Base-by-base conservation (phyloP, 2,329 filamentous ascomycete genomes). In the Colletotrichum sp. region DNA sequence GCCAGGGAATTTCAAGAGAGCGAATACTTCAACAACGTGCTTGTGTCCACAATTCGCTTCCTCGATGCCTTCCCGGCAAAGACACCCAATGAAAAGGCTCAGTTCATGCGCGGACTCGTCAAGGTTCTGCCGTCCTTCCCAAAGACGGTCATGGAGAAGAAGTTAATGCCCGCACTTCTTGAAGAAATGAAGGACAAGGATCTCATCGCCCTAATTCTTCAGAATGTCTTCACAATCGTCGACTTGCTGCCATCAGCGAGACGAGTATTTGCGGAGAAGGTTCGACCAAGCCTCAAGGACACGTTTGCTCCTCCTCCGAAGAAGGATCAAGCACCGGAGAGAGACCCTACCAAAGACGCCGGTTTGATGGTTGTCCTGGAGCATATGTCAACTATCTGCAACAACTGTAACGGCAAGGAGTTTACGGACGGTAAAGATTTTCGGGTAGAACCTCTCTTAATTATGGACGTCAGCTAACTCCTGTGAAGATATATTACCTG, bases 11-110 rank as follows among this genome's bases (percentile, higher is more conserved):
- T 99, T 80, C 97, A 99, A 82, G 92, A 98, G 84, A 98, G 96
- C 81, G 93, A 95, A 79, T 99, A 98, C 83, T 99, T 99, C 83
- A 96, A 99, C 85, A 99, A 99, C 81, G 95, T 99, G 62, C 89
- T 99, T 6, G 95, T 99, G 26, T 98, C 96, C 0, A 98, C 97
- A 0, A 98, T 99, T 77, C 95, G 97, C 15, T 99, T 99, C 82
- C 88, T 99, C 30, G 97, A 99, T 80, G 91, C 93, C 0, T 92
- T 99, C 75, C 96, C 97, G 0, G 95, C 95, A 39, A 99, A 99
- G 86, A 98, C 96, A 2, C 90, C 95, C 0, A 95, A 92, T 77
- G 97, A 99, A 82, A 99, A 99, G 83, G 90, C 94, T 8, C 93
- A 96, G 74, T 99, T 99, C 83, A 92, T 99, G 90, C 92, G 95